A percentile compares a stretch with the other conserved stretches of the same genome.
Conservation (phyloP, 352 stramenopile genomes). For the Phytophthora multivora region DNA sequence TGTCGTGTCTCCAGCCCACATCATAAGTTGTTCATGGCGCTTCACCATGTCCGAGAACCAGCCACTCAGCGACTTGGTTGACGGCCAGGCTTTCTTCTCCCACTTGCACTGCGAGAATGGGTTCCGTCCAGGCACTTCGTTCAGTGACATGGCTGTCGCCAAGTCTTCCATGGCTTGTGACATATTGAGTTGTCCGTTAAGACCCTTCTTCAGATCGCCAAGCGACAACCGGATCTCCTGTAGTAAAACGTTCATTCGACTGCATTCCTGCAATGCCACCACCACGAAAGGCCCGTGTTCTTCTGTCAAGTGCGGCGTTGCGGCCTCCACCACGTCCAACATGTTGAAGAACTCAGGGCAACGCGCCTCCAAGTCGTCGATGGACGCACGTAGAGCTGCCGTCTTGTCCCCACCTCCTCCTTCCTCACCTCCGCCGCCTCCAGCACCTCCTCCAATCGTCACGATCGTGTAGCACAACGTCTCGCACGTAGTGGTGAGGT, state of each 20-base stretch:
- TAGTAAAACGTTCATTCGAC: slow-evolving; percentile 94
- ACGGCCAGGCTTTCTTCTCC: slow-evolving; percentile 96
- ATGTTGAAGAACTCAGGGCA: slow-evolving; percentile 94
- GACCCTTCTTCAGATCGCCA: slow-evolving; percentile 94
- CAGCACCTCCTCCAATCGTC: slow-evolving; percentile 84
- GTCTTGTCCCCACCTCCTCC: slow-evolving; percentile 78
- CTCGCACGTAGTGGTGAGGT: slow-evolving; percentile 93
- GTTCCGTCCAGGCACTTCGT: slow-evolving; percentile 95
- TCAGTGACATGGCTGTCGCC: slow-evolving; percentile 89
- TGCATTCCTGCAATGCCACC: slow-evolving; percentile 94
- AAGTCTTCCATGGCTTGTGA: slow-evolving; percentile 95
- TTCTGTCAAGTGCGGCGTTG: slow-evolving; percentile 86
- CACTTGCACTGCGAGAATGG: slow-evolving; percentile 96
- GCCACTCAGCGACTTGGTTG: slow-evolving; percentile 91
- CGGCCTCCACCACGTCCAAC: slow-evolving; percentile 89
- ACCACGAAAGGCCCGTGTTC: slow-evolving; percentile 94
- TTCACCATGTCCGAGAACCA: slow-evolving; percentile 95
- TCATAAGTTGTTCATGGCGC: slow-evolving; percentile 88
- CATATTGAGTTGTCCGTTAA: slow-evolving; percentile 97
- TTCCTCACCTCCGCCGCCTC: slow-evolving; percentile 33
- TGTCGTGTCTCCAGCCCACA: slow-evolving; percentile 80
- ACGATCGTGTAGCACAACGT: slow-evolving; percentile 95
- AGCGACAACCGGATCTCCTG: slow-evolving; percentile 92
- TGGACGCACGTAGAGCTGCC: slow-evolving; percentile 77
- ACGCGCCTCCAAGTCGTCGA: slow-evolving; percentile 90